These are phyloP conservation scores for Agaricales sp. DNA, from an alignment of 1,284 basidiomycete species.

Conservation along the genomic window DNA sequence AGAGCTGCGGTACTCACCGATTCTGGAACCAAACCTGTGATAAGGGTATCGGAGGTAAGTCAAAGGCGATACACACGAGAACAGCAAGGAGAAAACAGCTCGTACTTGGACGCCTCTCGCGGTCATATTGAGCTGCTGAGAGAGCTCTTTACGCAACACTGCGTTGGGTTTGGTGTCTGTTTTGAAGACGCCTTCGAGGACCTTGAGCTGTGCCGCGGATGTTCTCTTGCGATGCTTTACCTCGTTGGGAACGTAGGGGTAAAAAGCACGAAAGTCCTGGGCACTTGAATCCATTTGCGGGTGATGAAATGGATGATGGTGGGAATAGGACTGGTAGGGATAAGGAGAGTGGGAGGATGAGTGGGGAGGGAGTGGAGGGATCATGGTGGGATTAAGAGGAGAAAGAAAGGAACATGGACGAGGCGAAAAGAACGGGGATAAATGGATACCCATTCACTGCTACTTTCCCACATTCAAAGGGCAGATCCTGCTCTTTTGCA, in stretches of 20 bases:
- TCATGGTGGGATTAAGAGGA: constrained; percentile 13
- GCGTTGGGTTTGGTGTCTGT: constrained; percentile 87
- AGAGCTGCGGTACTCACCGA: constrained; percentile 35
- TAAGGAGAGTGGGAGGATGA: constrained; percentile 17
- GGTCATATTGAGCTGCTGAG: constrained; percentile 81
- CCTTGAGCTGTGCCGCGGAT: constrained; percentile 72
- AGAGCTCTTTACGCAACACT: constrained; percentile 66
- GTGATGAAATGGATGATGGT: constrained; percentile 25
- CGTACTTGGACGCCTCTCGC: constrained; percentile 86
- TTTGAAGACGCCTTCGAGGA: constrained; percentile 80
- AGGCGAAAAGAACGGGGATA: constrained; percentile 22
- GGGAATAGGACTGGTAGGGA: constrained; percentile 29
- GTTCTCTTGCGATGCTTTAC: constrained; percentile 88
- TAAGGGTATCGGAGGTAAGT: constrained; percentile 14
- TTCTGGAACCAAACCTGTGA: constrained; percentile 85
- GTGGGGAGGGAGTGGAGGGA: background rate
- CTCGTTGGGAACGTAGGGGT: constrained; percentile 79
- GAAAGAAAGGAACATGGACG: constrained; percentile 11
- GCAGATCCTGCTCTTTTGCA: background rate
- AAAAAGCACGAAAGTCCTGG: constrained; percentile 63
- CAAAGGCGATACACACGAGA: constrained; percentile 6
- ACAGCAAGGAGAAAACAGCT: constrained; percentile 9
- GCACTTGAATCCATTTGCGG: constrained; percentile 47
- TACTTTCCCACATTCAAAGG: background rate
- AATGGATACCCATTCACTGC: constrained; percentile 1